A percentile compares a stretch with the other conserved stretches of the same genome.
Evolutionary conservation across 768 basidiomycete genomes (phyloP).

Genomic region (Gloeopeniophorella convolvens): DNA sequence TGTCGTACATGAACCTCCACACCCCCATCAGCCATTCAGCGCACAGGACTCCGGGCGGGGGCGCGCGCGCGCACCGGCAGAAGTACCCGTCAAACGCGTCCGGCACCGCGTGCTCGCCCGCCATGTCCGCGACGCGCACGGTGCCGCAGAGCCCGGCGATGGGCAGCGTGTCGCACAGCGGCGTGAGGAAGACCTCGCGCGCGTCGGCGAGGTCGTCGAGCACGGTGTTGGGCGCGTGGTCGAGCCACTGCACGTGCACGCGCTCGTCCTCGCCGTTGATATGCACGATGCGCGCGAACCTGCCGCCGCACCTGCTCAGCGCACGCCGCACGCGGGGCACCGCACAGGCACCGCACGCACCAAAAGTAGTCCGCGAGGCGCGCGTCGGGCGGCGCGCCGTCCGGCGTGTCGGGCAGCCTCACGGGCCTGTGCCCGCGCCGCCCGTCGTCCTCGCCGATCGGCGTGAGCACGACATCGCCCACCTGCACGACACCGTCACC

Average conservation of each 20-base stretch:
- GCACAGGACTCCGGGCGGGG: no score
- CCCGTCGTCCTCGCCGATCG: constrained; percentile 30
- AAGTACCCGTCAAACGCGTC: constrained; percentile 15
- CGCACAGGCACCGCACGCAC: constrained; percentile 28
- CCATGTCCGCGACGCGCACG: constrained; percentile 33
- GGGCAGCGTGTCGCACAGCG: constrained; percentile 43
- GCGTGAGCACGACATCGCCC: constrained; percentile 57
- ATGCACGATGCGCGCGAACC: constrained; percentile 63
- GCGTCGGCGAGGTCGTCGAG: constrained; percentile 53
- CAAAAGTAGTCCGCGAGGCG: constrained; percentile 58
- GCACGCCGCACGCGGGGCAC: neutral
- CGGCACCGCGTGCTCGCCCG: neutral
- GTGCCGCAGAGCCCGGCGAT: constrained; percentile 42
- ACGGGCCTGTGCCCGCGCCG: constrained; percentile 29
- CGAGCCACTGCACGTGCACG: constrained; percentile 70
- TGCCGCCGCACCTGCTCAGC: constrained; percentile 23
- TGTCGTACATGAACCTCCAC: constrained; percentile 39
- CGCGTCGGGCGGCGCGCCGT: constrained; percentile 33
- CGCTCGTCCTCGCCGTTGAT: constrained; percentile 37
- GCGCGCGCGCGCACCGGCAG: no score
- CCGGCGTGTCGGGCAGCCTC: constrained; percentile 28
- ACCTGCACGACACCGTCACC: constrained; percentile 33
- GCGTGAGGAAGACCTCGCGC: constrained; percentile 59
- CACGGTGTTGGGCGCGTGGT: constrained; percentile 59
- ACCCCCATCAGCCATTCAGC: no score